A percentile compares a stretch with the other conserved stretches of the same genome.
Evolutionary conservation across 2,329 filamentous ascomycete genomes (phyloP).

Genomic region (Aspergillus quadrilineatus): DNA sequence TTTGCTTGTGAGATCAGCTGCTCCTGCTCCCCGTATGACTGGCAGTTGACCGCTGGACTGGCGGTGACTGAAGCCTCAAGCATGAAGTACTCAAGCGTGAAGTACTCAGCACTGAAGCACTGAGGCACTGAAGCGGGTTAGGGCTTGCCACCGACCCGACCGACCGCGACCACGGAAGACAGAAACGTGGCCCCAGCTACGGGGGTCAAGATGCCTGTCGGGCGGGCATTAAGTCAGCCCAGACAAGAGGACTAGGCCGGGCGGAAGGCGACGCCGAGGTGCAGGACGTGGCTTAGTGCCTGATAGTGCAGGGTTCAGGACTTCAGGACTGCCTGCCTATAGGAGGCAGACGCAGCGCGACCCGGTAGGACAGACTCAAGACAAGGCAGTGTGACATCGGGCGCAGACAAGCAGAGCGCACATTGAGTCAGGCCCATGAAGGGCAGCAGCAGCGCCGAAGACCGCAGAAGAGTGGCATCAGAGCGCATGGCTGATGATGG

Average conservation of each 20-base stretch:
- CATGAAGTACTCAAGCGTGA: no score
- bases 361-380: neutral
- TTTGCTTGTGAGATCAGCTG: neutral
- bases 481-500: no score
- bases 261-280: neutral
- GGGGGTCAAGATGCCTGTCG: neutral
- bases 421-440: no score
- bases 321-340: neutral
- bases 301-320: neutral
- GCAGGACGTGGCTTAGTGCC: neutral
- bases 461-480: neutral
- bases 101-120: no score
- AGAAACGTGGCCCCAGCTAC: neutral
- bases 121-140: no score
- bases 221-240: neutral
- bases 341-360: neutral
- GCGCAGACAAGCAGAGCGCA: neutral
- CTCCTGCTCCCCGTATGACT: no score
- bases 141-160: no score
- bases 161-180: no score
- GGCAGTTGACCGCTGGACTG: no score
- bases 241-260: neutral
- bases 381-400: neutral
- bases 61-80: no score
- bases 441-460: neutral